Conservation (phyloP, 2,329 filamentous ascomycete genomes). For the Cladorrhinum sp. region DNA sequence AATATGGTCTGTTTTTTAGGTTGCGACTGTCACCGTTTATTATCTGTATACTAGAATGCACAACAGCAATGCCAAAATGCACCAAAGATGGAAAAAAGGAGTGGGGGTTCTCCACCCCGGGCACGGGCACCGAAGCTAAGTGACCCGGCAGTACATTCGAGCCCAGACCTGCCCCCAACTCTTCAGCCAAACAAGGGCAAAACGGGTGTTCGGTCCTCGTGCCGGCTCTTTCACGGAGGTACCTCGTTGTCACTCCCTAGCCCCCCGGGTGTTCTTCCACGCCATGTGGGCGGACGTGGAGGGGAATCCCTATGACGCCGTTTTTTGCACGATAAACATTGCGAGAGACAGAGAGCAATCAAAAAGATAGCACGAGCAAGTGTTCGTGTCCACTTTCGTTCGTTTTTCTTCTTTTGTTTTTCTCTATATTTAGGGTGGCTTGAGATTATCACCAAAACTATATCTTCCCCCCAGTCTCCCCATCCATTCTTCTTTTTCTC, state of each 20-base stretch:
- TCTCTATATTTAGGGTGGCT: neutral
- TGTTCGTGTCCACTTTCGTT: neutral
- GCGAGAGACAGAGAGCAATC: constrained; percentile 3
- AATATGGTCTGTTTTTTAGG: neutral
- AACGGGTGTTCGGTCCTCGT: constrained; percentile 24
- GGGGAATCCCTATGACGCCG: constrained; percentile 22
- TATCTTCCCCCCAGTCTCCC: neutral
- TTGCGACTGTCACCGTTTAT: too few species aligned
- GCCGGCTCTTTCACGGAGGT: constrained; percentile 16
- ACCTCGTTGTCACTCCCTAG: constrained; percentile 16
- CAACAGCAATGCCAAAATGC: too few species aligned
- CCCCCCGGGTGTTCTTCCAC: neutral
- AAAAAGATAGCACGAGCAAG: too few species aligned
- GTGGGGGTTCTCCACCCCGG: constrained; percentile 3
- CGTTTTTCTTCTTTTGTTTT: neutral
- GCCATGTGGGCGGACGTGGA: constrained; percentile 11
- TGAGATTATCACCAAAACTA: too few species aligned
- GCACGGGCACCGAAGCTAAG: constrained; percentile 11
- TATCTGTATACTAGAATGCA: too few species aligned
- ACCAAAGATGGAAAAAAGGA: neutral
- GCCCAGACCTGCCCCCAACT: neutral
- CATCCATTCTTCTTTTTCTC: constrained; percentile 3
- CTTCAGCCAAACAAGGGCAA: constrained; percentile 8
- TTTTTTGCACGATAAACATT: constrained; percentile 2
- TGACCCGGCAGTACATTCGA: constrained; percentile 17